Percentiles rank a stretch among this genome's conserved stretches.
Conservation (phyloP, 768 basidiomycete genomes). For the Pleurotus djamor region DNA sequence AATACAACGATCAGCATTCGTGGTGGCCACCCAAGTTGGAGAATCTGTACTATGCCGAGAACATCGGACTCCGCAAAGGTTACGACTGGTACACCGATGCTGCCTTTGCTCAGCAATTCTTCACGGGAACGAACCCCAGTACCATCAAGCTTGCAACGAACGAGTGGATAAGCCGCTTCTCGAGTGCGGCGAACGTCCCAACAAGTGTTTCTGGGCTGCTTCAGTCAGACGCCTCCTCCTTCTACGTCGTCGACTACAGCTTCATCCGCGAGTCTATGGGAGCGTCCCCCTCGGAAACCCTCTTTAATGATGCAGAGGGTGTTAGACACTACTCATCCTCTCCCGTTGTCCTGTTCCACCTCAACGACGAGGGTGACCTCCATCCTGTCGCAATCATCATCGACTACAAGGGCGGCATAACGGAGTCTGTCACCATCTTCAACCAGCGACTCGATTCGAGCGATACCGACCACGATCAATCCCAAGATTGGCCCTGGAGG, state of each 20-base stretch:
- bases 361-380: slow-evolving; percentile 19
- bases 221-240: slow-evolving; percentile 4
- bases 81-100: slow-evolving; percentile 29
- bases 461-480: slow-evolving; percentile 8
- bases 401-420: slow-evolving; percentile 24
- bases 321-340: slow-evolving; percentile 21
- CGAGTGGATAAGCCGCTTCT: slow-evolving; percentile 17
- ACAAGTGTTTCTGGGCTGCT: slow-evolving; percentile 12
- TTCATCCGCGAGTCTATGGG: slow-evolving; percentile 19
- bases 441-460: slow-evolving; percentile 18
- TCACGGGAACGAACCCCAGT: slow-evolving; percentile 25
- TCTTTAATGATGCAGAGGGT: slow-evolving; percentile 1
- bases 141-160: slow-evolving; percentile 18
- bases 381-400: slow-evolving; percentile 26
- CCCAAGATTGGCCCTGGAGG: slow-evolving; percentile 28
- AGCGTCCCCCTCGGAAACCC: slow-evolving; percentile 9
- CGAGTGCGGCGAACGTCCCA: slow-evolving; percentile 10
- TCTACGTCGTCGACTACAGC: slow-evolving; percentile 23
- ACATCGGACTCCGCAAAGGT: slow-evolving; percentile 20
- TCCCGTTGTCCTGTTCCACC: slow-evolving; percentile 23
- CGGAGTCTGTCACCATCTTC: slow-evolving; percentile 23
- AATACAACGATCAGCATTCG: slow-evolving; percentile 4
- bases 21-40: neutral
- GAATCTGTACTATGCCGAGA: slow-evolving; percentile 19
- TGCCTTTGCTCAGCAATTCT: slow-evolving; percentile 25